These are phyloP conservation scores for Malbranchea zuffiana DNA, from an alignment of 2,329 filamentous ascomycete genomes.

Conservation along the genomic window DNA sequence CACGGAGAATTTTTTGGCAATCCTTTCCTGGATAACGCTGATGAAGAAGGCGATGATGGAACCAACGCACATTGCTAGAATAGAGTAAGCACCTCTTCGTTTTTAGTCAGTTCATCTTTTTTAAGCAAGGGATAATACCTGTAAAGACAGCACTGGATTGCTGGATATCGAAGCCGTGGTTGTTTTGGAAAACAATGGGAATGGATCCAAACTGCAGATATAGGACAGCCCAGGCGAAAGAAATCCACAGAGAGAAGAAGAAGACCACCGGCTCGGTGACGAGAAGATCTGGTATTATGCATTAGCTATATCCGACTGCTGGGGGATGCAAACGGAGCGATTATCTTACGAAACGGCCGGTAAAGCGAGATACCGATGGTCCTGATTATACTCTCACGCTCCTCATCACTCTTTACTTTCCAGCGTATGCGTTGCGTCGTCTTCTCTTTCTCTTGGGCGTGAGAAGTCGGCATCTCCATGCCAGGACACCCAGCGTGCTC, in stretches of 20 bases:
- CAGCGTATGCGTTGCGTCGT: conserved; percentile 54
- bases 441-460: conserved; percentile 21
- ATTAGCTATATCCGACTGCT: not conserved
- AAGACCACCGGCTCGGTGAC: conserved; percentile 53
- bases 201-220: conserved; percentile 77
- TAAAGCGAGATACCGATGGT: conserved; percentile 66
- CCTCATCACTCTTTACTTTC: conserved; percentile 68
- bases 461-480: conserved; percentile 36
- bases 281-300: conserved; percentile 38
- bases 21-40: conserved; percentile 61
- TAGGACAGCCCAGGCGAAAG: conserved; percentile 80
- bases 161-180: conserved; percentile 56
- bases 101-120: not conserved
- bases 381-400: conserved; percentile 53
- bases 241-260: conserved; percentile 77
- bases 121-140: conserved; percentile 20
- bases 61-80: conserved; percentile 55
- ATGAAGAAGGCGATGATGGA: conserved; percentile 55
- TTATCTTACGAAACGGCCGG: conserved; percentile 57
- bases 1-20: conserved; percentile 44
- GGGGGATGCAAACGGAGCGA: not conserved
- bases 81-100: no score
- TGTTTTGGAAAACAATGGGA: conserved; percentile 61
- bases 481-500: conserved; percentile 54
- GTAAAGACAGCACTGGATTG: conserved; percentile 63